Evolutionary conservation across 495 filamentous ascomycete species (phyloP), one percentile per base, ranked within the genome.

Genomic region (Wilcoxina mikolae): DNA sequence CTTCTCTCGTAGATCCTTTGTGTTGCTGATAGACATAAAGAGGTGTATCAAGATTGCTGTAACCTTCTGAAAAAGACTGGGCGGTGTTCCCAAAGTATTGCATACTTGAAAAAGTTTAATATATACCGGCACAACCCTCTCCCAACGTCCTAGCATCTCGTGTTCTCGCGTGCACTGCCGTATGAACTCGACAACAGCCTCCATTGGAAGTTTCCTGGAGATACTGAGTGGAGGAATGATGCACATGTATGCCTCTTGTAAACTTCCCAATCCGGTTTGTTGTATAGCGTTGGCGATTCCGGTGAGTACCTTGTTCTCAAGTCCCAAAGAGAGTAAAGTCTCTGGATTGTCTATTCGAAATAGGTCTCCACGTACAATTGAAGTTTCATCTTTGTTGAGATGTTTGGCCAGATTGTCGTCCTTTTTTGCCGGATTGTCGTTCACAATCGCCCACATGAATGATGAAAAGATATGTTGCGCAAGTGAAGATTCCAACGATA

Each of bases 381-480:
- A 9, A 45, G 42, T 9, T 20, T 9, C 12, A 9, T 5, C 18
- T n/a, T 45, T 23, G 5, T 45, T 23, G 7, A 35, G 31, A 7
- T 15, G 7, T 15, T 35, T 15, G 31, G 15, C 15, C 7, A 15
- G 31, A 35, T 15, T 15, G 18, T 20, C 18, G 9, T 7, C 7
- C 20, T 45, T 45, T 17, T 45, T 5, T 45, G 42, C 42, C 33
- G 33, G 9, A n/a, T 9, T 38, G n/a, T 38, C 9, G 9, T 38
- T n/a, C 9, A n/a, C 9, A 45, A 45, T 20, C 7, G 42, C 42
- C 42, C 18, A 50, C 58, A 60, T 57, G 17, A 60, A 60, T 0
- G 42, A 25, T 4, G 58, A 60, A 23, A 60, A 58, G 31, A 60
- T 49, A 9, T 60, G 29, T 28, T 54, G 55, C 3, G 58, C 50